These are phyloP conservation scores for Oropetium thomaeum DNA, from an alignment of 176 grass and related monocot genomes.

Conservation along the genomic window DNA sequence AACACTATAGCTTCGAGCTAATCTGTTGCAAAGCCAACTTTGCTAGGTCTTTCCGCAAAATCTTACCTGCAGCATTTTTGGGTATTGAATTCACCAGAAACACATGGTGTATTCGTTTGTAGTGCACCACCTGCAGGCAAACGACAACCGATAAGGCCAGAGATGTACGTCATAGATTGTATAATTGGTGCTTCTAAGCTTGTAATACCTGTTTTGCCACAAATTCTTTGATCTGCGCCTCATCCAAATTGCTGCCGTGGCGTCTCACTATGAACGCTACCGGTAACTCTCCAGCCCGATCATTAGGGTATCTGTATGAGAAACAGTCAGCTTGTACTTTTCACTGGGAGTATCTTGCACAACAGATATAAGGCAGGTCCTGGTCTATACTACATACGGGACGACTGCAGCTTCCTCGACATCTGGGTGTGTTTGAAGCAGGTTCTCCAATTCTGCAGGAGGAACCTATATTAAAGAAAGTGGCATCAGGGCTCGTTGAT, in stretches of 20 bases:
- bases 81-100: slow-evolving; percentile 42
- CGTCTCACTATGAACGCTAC: slow-evolving; percentile 35
- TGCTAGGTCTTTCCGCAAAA: slow-evolving; percentile 42
- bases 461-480: slow-evolving; percentile 33
- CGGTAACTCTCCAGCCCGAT: slow-evolving; percentile 44
- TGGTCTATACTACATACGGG: slow-evolving; percentile 31
- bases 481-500: neutral
- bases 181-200: neutral
- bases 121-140: slow-evolving; percentile 41
- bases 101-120: slow-evolving; percentile 51
- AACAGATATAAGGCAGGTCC: neutral
- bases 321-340: neutral
- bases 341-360: neutral
- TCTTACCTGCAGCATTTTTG: slow-evolving; percentile 52
- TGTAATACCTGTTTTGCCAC: slow-evolving; percentile 40
- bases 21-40: slow-evolving; percentile 26
- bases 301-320: slow-evolving; percentile 32
- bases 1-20: slow-evolving; percentile 31
- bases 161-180: neutral
- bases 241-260: slow-evolving; percentile 6
- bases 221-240: slow-evolving; percentile 35
- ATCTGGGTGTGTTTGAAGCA: slow-evolving; percentile 49
- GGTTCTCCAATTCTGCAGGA: slow-evolving; percentile 44
- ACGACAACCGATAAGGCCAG: neutral
- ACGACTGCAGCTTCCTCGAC: slow-evolving; percentile 49